These are phyloP conservation scores for Trichoderma afroharzianum DNA, from an alignment of 2,329 filamentous ascomycete species.

Conservation along the genomic window DNA sequence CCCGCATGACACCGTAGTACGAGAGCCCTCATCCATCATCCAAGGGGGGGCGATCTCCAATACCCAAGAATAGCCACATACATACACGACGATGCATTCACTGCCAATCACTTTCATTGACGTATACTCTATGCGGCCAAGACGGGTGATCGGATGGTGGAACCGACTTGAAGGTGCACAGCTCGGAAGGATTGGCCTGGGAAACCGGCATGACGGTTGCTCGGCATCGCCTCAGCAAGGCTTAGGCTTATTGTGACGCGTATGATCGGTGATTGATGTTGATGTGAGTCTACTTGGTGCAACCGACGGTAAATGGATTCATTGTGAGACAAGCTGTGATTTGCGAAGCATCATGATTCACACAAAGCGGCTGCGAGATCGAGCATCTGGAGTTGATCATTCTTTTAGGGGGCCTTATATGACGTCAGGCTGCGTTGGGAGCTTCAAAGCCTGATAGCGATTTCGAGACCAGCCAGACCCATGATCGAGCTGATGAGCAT, in stretches of 20 bases:
- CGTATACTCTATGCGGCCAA: slow-evolving; percentile 1
- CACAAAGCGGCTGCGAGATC: neutral
- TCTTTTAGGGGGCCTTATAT: neutral
- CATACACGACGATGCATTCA: neutral
- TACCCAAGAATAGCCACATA: neutral
- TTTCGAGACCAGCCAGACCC: neutral
- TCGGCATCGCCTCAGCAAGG: neutral
- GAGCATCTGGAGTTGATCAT: neutral
- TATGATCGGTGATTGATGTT: neutral
- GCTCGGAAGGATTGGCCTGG: neutral
- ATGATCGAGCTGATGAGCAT: neutral
- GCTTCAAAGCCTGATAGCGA: neutral
- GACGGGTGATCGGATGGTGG: slow-evolving; percentile 6
- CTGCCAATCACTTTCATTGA: neutral
- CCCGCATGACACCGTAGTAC: neutral
- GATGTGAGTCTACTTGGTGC: neutral
- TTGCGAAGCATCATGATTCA: slow-evolving; percentile 3
- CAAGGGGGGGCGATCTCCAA: neutral
- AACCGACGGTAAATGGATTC: neutral
- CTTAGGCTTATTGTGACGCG: neutral
- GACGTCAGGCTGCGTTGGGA: slow-evolving; percentile 16
- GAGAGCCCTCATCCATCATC: neutral
- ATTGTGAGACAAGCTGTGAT: neutral
- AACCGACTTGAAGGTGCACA: neutral
- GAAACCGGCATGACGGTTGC: neutral